Evolutionary conservation across 78 protist genomes (phyloP).

Genomic region (Dictyostelium capitatum): DNA sequence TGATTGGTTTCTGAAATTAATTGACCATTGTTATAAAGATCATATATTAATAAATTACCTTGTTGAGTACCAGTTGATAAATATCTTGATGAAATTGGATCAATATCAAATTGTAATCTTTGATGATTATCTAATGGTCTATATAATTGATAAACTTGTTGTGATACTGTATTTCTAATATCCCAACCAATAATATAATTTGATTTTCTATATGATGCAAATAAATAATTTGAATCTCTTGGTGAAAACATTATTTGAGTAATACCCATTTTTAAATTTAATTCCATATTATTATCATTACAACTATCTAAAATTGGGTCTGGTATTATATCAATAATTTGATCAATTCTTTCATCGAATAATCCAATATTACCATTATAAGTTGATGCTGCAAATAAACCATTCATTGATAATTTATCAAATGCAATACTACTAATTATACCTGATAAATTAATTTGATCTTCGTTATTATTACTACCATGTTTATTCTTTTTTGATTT

Average conservation of each 20-base stretch:
- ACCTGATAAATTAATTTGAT: conserved; percentile 13
- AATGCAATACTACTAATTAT: conserved; percentile 41
- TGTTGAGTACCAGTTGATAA: conserved; percentile 49
- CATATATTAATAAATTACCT: conserved; percentile 41
- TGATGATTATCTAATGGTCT: conserved; percentile 27
- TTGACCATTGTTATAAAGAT: neutral
- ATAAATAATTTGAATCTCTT: conserved; percentile 39
- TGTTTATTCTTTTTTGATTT: neutral
- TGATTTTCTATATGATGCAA: conserved; percentile 67
- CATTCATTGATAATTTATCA: conserved; percentile 12
- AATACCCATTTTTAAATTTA: neutral
- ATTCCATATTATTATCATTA: neutral
- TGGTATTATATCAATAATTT: conserved; percentile 37
- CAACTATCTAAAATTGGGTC: neutral
- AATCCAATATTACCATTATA: conserved; percentile 54
- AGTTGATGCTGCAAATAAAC: conserved; percentile 46
- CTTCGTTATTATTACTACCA: neutral
- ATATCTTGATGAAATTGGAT: conserved; percentile 33
- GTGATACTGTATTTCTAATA: conserved; percentile 31
- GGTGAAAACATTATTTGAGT: conserved; percentile 42
- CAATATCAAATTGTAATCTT: conserved; percentile 55
- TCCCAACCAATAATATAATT: conserved; percentile 69
- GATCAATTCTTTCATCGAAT: conserved; percentile 42
- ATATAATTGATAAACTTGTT: conserved; percentile 14
- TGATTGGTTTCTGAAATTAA: neutral